Base-by-base conservation (phyloP, 2,329 filamentous ascomycete genomes). In the Exophiala alcalophila region DNA sequence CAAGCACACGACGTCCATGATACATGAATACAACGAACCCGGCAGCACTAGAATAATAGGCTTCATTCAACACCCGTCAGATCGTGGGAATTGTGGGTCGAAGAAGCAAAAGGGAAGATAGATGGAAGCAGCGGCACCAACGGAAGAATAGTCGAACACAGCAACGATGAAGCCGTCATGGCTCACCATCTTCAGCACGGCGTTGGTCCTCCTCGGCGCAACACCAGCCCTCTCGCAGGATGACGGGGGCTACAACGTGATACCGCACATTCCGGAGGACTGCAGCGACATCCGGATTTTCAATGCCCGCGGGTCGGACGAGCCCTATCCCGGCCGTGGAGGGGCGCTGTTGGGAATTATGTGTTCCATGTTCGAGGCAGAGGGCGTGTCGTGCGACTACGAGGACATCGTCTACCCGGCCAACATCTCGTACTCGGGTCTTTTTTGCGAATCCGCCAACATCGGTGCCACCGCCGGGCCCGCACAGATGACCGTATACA, bases 331-430 rank as follows among this genome's bases (percentile, higher is more conserved):
- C 9, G 47, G 47, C 11, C 44, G 47, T 14, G 35, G 32, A 28
- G 42, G 47, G 7, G 28, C 23, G 14, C 33, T 47, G 33, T 14
- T 45, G 28, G 44, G 34, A 5, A 21, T 26, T 5, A 15, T 47
- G 20, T 44, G 47, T 26, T 32, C 19, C 10, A 8, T 28, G 18
- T 40, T 47, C 18, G 43, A 47, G 18, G 12, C 21, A n/a, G 10
- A 7, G 5, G 42, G 37, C 31, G 26, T 49, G 14, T 44, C 41
- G 6, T 49, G 47, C 25, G 47, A 43, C 42, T 46, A 49, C 40
- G 47, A 52, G 20, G 41, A 44, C 20, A 29, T 52, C 24, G 28
- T 34, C 35, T 52, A 45, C 26, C 44, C 47, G 6, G 47, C 47
- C 23, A 44, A 48, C 45, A 49, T 40, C 25, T 34, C 33, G 9